Conservation (phyloP, 345 rosid genomes). For the Brassica nigra region DNA sequence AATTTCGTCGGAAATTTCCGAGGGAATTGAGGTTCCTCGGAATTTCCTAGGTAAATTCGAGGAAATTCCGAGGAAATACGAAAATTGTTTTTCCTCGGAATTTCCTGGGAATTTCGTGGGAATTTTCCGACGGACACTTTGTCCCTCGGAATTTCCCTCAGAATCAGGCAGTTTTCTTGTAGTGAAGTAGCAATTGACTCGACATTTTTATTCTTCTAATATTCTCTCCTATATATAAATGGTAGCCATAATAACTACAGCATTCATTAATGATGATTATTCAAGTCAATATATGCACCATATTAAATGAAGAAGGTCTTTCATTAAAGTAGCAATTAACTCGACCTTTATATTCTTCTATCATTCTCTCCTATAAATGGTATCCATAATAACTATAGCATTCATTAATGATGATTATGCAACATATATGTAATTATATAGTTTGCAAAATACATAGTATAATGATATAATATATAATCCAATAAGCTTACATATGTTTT, state of each 20-base stretch:
- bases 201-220: conserved; percentile 33
- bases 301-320: conserved; percentile 41
- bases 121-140: too few species aligned
- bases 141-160: too few species aligned
- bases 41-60: too few species aligned
- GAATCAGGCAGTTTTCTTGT: too few species aligned
- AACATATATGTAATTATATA: neutral
- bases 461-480: too few species aligned
- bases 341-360: conserved; percentile 38
- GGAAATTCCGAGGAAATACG: too few species aligned
- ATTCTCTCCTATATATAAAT: conserved; percentile 30
- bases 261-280: conserved; percentile 18
- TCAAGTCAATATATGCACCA: conserved; percentile 16
- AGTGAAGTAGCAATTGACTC: conserved; percentile 42
- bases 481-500: neutral
- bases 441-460: neutral
- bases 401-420: conserved; percentile 8
- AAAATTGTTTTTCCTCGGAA: too few species aligned
- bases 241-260: conserved; percentile 17
- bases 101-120: too few species aligned
- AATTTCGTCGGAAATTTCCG: too few species aligned
- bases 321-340: conserved; percentile 46
- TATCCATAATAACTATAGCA: conserved; percentile 9
- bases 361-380: conserved; percentile 31
- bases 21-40: too few species aligned